Base-by-base conservation (phyloP, 345 rosid genomes). In the Zanthoxylum bungeanum region DNA sequence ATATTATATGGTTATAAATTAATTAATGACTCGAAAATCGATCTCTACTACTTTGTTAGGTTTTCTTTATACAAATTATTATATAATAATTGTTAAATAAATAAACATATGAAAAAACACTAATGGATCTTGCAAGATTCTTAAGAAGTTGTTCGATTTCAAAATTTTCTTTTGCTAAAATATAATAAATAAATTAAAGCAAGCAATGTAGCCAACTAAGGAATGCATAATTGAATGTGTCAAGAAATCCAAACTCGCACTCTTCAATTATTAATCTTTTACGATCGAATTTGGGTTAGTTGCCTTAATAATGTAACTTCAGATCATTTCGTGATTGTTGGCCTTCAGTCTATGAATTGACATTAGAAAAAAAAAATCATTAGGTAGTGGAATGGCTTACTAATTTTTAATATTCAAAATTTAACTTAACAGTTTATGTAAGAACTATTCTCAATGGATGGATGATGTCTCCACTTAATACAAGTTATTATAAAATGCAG, bases 1-100 rank as follows among this genome's bases (percentile, higher is more conserved):
- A 39, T 51, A 34, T 67, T 67, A 34, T 67, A 52, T 52, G 71
- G 31, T 52, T 52, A 22, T 52, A 24, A n/a, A n/a, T n/a, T n/a
- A n/a, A n/a, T n/a, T n/a, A n/a, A 7, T 51, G 25, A 30, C 58
- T 11, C 4, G n/a, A 66, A 66, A 66, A 9, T 33, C 21, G 11
- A 33, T 47, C 69, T n/a, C 42, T 11, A 31, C 24, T 25, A 6
- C 27, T 64, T 27, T 46, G 55, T 28, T 46, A 46, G 27, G 24
- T n/a, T 64, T 46, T 28, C 39, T 46, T 19, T 19, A 46, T 57
- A 16, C 17, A 12, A 25, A 19, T 12, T 44, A 44, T 50, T 19
- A 50, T 11, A 55, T 12, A 55, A 17, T 7, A 53, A 27, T 10
- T 12, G 34, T 25, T 55, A 55, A 55, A 27, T 50, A 11, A 9